Percentiles rank a stretch among this genome's conserved stretches.
These are phyloP conservation scores for Fusarium temperatum DNA, from an alignment of 2,329 filamentous ascomycete genomes.

Conservation along the genomic window DNA sequence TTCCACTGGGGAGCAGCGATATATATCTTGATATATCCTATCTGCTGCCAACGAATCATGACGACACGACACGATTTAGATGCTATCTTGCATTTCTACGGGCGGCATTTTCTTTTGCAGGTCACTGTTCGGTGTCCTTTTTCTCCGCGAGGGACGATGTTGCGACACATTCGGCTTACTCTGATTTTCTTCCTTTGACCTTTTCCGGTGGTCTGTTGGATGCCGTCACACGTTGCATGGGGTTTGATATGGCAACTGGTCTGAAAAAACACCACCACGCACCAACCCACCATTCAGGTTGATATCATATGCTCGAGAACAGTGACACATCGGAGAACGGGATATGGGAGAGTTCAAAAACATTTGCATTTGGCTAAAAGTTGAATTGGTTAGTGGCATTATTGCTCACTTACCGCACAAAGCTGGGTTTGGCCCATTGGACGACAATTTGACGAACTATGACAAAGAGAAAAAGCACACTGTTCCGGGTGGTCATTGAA, in stretches of 20 bases:
- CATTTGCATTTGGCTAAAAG: slow-evolving; percentile 11
- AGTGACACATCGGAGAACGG: neutral
- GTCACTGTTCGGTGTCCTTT: neutral
- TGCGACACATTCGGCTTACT: neutral
- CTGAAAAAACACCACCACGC: neutral
- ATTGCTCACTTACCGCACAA: neutral
- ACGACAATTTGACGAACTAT: slow-evolving; percentile 30
- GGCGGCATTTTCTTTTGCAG: slow-evolving; percentile 18
- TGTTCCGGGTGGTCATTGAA: slow-evolving; percentile 1
- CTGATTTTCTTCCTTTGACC: neutral
- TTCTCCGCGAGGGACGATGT: slow-evolving; percentile 13
- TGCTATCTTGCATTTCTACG: slow-evolving; percentile 33
- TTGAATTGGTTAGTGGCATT: slow-evolving; percentile 2
- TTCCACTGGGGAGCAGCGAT: slow-evolving; percentile 21
- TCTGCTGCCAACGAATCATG: slow-evolving; percentile 38
- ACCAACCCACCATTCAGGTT: neutral
- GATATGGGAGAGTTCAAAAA: neutral
- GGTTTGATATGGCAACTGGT: neutral
- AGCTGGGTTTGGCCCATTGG: neutral
- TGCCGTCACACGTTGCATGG: neutral
- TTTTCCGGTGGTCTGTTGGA: neutral
- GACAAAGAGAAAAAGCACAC: slow-evolving; percentile 27
- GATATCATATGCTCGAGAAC: neutral
- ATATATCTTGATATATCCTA: slow-evolving; percentile 10
- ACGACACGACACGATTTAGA: slow-evolving; percentile 42